These are phyloP conservation scores for Talaromyces atroroseus DNA, from an alignment of 2,329 filamentous ascomycete genomes.

Conservation along the genomic window DNA sequence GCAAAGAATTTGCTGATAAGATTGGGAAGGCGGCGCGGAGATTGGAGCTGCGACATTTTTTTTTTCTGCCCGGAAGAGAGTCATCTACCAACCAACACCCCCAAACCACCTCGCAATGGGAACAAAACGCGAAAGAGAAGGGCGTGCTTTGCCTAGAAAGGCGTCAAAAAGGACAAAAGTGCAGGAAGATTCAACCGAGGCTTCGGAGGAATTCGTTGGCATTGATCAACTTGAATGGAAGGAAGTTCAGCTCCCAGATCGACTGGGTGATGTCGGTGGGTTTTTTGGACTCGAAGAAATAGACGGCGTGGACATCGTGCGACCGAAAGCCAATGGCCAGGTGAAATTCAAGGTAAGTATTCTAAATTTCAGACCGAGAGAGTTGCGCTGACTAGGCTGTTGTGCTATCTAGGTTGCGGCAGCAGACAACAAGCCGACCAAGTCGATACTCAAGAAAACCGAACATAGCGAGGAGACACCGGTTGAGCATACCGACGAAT, in stretches of 20 bases:
- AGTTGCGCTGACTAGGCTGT: not conserved
- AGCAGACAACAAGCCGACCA: constrained; percentile 25
- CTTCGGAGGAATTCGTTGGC: constrained; percentile 27
- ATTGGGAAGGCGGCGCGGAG: constrained; percentile 8
- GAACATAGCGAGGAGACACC: constrained; percentile 10
- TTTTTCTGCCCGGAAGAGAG: constrained; percentile 22
- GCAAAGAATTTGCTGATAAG: constrained; percentile 12
- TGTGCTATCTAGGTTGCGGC: constrained; percentile 22
- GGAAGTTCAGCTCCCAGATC: constrained; percentile 63
- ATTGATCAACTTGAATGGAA: constrained; percentile 57
- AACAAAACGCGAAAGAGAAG: constrained; percentile 31
- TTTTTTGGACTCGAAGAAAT: constrained; percentile 91
- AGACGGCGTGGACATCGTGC: constrained; percentile 81
- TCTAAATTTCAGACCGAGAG: not conserved
- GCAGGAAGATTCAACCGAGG: constrained; percentile 13
- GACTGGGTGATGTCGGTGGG: constrained; percentile 82
- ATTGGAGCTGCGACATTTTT: constrained; percentile 20
- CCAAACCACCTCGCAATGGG: constrained; percentile 23
- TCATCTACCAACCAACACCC: constrained; percentile 15
- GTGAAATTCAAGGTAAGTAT: constrained; percentile 38
- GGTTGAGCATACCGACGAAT: constrained; percentile 45
- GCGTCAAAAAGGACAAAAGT: constrained; percentile 34
- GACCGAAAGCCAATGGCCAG: constrained; percentile 50
- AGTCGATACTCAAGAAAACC: constrained; percentile 26
- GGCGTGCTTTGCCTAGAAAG: constrained; percentile 23